Conservation (phyloP, 306 rosid species). For the Prosopis cineraria region DNA sequence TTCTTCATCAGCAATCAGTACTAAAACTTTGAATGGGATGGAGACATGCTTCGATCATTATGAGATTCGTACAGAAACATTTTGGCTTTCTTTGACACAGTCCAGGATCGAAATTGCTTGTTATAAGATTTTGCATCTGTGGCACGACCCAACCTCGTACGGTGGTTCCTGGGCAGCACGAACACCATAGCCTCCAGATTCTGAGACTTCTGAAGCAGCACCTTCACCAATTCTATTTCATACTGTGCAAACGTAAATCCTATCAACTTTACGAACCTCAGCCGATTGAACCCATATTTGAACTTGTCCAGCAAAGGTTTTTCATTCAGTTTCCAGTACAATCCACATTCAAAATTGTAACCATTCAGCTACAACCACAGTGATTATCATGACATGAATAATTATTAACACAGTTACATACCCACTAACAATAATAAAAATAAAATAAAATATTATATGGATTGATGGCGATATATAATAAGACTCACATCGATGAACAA, state of each 20-base stretch:
- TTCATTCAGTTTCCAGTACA: constrained; percentile 42
- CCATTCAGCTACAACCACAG: constrained; percentile 36
- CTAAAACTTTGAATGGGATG: constrained; percentile 30
- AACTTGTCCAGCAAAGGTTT: constrained; percentile 3
- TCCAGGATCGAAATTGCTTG: constrained; percentile 31
- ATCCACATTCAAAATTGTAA: constrained; percentile 15
- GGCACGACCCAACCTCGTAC: neutral
- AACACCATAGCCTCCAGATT: constrained; percentile 37
- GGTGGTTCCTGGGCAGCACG: constrained; percentile 13
- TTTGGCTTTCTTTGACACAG: neutral
- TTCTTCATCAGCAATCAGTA: neutral
- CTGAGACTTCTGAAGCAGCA: constrained; percentile 32
- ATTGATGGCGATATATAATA: neutral
- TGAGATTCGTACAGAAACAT: neutral
- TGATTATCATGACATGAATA: neutral
- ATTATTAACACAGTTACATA: too few species aligned
- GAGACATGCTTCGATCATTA: neutral
- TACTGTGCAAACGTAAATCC: constrained; percentile 37
- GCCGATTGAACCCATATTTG: neutral
- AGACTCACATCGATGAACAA: constrained; percentile 52
- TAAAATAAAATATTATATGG: too few species aligned
- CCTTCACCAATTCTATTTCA: constrained; percentile 26
- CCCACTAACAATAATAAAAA: too few species aligned
- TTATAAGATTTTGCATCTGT: neutral
- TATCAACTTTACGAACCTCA: constrained; percentile 36